These are phyloP conservation scores for Penicillium italicum DNA, from an alignment of 2,329 filamentous ascomycete genomes.

Conservation along the genomic window DNA sequence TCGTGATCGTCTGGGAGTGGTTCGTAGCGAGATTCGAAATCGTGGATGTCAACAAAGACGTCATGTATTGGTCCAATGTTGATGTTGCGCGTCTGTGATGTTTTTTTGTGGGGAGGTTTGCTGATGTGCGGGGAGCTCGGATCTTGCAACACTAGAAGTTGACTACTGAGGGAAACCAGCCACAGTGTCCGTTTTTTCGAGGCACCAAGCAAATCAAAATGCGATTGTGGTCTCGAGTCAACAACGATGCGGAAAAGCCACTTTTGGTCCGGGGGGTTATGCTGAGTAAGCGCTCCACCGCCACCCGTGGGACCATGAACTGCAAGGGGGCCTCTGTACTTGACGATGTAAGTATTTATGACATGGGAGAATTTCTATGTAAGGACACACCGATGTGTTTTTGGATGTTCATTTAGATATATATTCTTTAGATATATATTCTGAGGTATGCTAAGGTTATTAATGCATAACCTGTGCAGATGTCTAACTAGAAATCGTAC, in stretches of 20 bases:
- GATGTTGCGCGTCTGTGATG: conserved; percentile 14
- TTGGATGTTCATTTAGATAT: too few relatives aligned
- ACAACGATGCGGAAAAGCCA: conserved; percentile 32
- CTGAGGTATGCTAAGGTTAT: too few relatives aligned
- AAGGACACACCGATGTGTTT: not conserved
- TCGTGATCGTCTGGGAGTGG: conserved; percentile 8
- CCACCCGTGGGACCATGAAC: not conserved
- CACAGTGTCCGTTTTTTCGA: conserved; percentile 2
- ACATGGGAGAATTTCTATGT: not conserved
- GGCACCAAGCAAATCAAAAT: conserved; percentile 11
- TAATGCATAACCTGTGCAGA: too few relatives aligned
- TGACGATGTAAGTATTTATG: not conserved
- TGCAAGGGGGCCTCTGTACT: not conserved
- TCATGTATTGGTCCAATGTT: conserved; percentile 30
- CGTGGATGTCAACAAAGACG: conserved; percentile 36
- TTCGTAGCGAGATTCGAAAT: conserved; percentile 16
- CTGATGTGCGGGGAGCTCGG: conserved; percentile 2
- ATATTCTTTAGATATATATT: too few relatives aligned
- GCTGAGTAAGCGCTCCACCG: conserved; percentile 28
- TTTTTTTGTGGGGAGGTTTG: conserved; percentile 14
- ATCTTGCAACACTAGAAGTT: not conserved
- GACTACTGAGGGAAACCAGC: conserved; percentile 1
- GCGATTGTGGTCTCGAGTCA: conserved; percentile 18
- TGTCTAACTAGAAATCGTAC: too few relatives aligned
- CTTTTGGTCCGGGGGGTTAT: conserved; percentile 22